These are phyloP conservation scores for Pseudogymnoascus sp. DNA, from an alignment of 2,329 filamentous ascomycete genomes.

Conservation along the genomic window DNA sequence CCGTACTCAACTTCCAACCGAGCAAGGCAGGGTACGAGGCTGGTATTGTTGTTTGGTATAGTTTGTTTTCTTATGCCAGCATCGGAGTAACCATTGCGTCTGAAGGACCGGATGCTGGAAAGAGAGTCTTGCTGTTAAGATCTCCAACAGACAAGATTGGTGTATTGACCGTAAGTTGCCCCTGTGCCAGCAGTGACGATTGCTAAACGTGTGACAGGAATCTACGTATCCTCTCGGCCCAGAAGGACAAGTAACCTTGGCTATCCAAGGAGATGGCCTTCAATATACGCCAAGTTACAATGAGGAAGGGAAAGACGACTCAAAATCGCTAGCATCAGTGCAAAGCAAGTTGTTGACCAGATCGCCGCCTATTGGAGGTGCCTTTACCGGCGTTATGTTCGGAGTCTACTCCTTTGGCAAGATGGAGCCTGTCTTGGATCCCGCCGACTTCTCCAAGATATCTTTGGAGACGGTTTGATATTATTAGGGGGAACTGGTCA, in stretches of 20 bases:
- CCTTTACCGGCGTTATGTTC: constrained; percentile 20
- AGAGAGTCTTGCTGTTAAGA: not conserved
- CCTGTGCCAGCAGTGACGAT: not conserved
- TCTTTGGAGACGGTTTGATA: not conserved
- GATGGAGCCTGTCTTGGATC: constrained; percentile 18
- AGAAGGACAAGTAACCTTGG: not conserved
- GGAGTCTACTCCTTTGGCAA: constrained; percentile 21
- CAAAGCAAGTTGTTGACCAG: constrained; percentile 16
- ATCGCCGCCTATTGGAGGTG: constrained; percentile 18
- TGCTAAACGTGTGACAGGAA: not conserved
- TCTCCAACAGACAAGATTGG: not conserved
- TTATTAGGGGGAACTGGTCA: not conserved
- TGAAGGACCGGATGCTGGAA: not conserved
- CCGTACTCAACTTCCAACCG: constrained; percentile 42
- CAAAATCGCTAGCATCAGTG: not conserved
- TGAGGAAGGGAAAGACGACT: not conserved
- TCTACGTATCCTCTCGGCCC: not conserved
- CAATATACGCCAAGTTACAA: constrained; percentile 2
- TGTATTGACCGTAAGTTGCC: not conserved
- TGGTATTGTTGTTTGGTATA: constrained; percentile 50
- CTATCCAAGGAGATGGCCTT: constrained; percentile 9
- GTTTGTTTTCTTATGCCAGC: constrained; percentile 40
- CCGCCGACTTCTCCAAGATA: constrained; percentile 17
- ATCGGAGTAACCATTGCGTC: constrained; percentile 33
- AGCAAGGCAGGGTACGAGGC: constrained; percentile 42